A percentile compares a stretch with the other conserved stretches of the same genome.
These are phyloP conservation scores for Cordyceps farinosa DNA, from an alignment of 2,329 filamentous ascomycete genomes.

Conservation along the genomic window DNA sequence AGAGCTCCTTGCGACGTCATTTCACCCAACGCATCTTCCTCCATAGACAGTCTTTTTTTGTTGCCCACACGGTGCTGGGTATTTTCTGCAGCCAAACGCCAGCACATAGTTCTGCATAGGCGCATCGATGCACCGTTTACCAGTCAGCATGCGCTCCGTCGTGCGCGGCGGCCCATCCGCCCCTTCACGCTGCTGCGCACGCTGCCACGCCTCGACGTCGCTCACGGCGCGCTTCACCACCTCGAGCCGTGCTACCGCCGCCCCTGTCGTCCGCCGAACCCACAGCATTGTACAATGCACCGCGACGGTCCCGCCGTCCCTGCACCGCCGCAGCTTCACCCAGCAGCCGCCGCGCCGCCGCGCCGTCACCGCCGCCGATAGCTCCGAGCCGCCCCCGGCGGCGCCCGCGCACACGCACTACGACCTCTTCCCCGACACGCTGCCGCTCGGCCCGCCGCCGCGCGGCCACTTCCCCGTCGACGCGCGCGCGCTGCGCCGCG, in stretches of 20 bases:
- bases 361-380: slow-evolving; percentile 18
- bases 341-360: slow-evolving; percentile 18
- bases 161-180: not conserved
- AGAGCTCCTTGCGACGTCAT: slow-evolving; percentile 4
- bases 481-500: slow-evolving; percentile 64
- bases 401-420: slow-evolving; percentile 56
- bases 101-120: no score
- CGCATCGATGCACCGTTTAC: no score
- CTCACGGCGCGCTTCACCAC: not conserved
- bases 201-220: not conserved
- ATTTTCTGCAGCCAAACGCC: no score
- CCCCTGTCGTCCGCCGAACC: not conserved
- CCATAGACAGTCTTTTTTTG: not conserved
- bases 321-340: not conserved
- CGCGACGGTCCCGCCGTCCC: not conserved
- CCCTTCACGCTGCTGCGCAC: not conserved
- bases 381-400: slow-evolving; percentile 12
- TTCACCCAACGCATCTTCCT: not conserved
- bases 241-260: not conserved
- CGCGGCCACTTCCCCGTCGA: slow-evolving; percentile 72
- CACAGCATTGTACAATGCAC: not conserved
- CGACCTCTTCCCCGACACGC: slow-evolving; percentile 78
- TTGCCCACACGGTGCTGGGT: no score
- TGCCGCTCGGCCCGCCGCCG: slow-evolving; percentile 76
- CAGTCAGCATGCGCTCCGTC: not conserved